phyloP scores from a whole-genome alignment of 306 rosid species.

The Arachis stenosperma region DNA sequence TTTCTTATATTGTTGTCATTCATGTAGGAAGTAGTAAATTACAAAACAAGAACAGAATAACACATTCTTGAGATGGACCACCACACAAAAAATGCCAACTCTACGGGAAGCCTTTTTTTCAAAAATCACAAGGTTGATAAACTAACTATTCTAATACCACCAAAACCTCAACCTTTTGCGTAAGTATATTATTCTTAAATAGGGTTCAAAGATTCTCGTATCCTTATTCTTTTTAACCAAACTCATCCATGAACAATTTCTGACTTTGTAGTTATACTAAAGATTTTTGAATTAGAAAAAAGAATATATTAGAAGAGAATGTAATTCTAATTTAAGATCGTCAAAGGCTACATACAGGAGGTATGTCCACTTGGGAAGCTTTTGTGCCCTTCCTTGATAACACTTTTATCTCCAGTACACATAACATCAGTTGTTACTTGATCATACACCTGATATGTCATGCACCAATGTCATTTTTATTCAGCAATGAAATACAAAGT shows the following conservation, averaged over 20 bases:
- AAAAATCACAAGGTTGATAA: conserved; percentile 3
- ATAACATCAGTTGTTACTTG: conserved; percentile 54
- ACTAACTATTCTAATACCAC: not conserved
- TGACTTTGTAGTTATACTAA: not conserved
- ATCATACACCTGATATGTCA: conserved; percentile 68
- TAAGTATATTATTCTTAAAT: not conserved
- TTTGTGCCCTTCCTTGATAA: conserved; percentile 92
- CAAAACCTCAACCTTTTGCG: conserved; percentile 9
- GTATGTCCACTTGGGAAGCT: conserved; percentile 98
- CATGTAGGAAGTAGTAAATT: conserved; percentile 29
- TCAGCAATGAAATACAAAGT: conserved; percentile 30
- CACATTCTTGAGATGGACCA: conserved; percentile 20
- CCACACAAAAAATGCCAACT: conserved; percentile 11
- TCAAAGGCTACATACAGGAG: conserved; percentile 68
- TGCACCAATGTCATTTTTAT: conserved; percentile 28
- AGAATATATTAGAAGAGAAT: too few relatives aligned
- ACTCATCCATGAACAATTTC: conserved; percentile 24
- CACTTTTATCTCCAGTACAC: conserved; percentile 68
- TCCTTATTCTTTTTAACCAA: not conserved
- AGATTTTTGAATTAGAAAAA: too few relatives aligned
- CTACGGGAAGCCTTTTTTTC: not conserved
- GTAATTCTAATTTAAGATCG: conserved; percentile 27
- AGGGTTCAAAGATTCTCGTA: conserved; percentile 5
- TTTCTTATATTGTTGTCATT: conserved; percentile 30
- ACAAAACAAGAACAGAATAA: conserved; percentile 32